phyloP scores from a whole-genome alignment of 139 green algal genomes.

The Micractinium sp. region DNA sequence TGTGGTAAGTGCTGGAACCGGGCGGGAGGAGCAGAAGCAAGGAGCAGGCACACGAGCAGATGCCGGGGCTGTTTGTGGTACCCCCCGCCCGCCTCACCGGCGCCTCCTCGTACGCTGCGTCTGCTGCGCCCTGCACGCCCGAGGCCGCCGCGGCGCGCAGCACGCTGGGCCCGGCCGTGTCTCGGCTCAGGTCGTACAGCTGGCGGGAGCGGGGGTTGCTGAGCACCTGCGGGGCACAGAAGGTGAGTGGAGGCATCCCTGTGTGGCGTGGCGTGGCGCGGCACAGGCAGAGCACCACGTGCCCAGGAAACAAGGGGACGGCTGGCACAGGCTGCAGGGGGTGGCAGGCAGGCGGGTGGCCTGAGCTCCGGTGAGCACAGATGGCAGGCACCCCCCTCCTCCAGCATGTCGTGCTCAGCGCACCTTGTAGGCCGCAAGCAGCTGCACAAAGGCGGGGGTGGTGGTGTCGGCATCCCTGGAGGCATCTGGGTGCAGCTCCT shows the following conservation, averaged over 20 bases:
- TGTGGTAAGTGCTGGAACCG: too few species aligned
- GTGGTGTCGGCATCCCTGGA: neutral
- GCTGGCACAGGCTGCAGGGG: too few species aligned
- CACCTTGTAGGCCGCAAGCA: conserved; percentile 47
- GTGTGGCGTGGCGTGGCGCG: neutral
- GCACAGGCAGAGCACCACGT: neutral
- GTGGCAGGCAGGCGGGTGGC: neutral
- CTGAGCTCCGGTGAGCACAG: neutral
- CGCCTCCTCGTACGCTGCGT: neutral
- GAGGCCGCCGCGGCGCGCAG: conserved; percentile 18
- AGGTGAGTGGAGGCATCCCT: too few species aligned
- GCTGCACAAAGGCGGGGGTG: conserved; percentile 19
- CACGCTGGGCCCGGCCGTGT: neutral
- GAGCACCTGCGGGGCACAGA: conserved; percentile 32
- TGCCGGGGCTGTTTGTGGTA: too few species aligned
- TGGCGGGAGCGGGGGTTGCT: conserved; percentile 23
- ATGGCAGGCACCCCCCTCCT: neutral
- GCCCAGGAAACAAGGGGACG: neutral
- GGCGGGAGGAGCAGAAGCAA: too few species aligned
- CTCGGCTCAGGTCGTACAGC: conserved; percentile 50
- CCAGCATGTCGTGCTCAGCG: neutral
- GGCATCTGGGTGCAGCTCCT: conserved; percentile 47
- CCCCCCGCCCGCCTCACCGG: neutral
- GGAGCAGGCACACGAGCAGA: too few species aligned
- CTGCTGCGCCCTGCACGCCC: neutral